Conservation (phyloP, 345 rosid genomes). For the Salix caprea region DNA sequence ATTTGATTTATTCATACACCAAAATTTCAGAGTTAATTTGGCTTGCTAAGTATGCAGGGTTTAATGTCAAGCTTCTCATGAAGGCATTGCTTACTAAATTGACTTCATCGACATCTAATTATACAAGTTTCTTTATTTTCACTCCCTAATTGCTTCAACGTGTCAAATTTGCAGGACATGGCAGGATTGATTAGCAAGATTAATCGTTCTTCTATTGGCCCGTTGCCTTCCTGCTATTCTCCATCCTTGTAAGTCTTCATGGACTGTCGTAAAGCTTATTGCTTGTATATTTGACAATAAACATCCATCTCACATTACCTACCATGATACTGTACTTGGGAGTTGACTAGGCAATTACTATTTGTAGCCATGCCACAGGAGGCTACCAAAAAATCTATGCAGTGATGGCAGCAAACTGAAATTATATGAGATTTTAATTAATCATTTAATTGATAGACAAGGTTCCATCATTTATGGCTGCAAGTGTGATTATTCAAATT, state of each 20-base stretch:
- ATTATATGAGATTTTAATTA: background rate
- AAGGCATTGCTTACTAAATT: conserved; percentile 2
- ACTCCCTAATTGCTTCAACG: conserved; percentile 16
- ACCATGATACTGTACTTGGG: background rate
- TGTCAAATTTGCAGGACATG: conserved; percentile 70
- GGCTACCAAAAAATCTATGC: background rate
- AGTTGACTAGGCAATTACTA: background rate
- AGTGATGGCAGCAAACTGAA: background rate
- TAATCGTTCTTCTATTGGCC: conserved; percentile 95
- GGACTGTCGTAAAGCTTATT: background rate
- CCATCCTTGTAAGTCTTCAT: conserved; percentile 73
- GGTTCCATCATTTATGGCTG: background rate
- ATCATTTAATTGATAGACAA: background rate
- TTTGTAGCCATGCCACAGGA: background rate
- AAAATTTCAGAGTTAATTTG: background rate
- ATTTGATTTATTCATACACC: background rate
- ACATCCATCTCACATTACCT: background rate
- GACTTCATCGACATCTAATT: background rate
- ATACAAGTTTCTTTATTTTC: conserved; percentile 2
- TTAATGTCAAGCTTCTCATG: background rate
- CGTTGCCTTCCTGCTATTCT: conserved; percentile 88
- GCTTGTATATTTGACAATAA: conserved; percentile 3
- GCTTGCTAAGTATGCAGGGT: background rate
- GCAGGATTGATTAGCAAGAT: conserved; percentile 98
- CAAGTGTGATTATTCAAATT: background rate